These are phyloP conservation scores for Fusarium incarnatum DNA, from an alignment of 2,329 filamentous ascomycete genomes.

Conservation along the genomic window DNA sequence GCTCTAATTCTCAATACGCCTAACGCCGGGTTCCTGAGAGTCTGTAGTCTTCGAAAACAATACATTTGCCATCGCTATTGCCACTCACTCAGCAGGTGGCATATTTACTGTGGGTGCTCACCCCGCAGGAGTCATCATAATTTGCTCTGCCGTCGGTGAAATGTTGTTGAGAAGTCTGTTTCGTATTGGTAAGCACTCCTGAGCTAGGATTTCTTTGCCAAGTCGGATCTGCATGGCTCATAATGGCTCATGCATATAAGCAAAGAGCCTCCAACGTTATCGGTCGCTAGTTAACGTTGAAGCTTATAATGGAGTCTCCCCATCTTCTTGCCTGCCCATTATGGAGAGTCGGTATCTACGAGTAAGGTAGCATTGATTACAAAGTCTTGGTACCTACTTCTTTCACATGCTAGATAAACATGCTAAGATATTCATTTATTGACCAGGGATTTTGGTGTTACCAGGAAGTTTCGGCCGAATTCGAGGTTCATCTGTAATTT, in stretches of 20 bases:
- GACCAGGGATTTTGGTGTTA: not conserved
- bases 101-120: constrained; percentile 7
- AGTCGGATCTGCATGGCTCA: not conserved
- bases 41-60: not conserved
- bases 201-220: not conserved
- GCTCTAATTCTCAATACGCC: not conserved
- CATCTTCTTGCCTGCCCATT: not conserved
- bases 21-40: constrained; percentile 10
- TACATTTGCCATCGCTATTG: not conserved
- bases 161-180: constrained; percentile 11
- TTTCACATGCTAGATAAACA: not conserved
- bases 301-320: not conserved
- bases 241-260: constrained; percentile 9
- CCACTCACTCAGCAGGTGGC: constrained; percentile 4
- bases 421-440: not conserved
- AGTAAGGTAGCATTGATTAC: not conserved
- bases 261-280: constrained; percentile 27
- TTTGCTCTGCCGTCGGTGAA: constrained; percentile 1
- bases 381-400: not conserved
- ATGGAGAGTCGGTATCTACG: not conserved
- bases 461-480: not conserved
- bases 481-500: not conserved
- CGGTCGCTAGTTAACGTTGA: not conserved
- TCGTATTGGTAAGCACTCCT: constrained; percentile 24
- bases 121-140: constrained; percentile 10